phyloP scores from a whole-genome alignment of 1,284 basidiomycete genomes.

The Ustilago shanxiensis region DNA sequence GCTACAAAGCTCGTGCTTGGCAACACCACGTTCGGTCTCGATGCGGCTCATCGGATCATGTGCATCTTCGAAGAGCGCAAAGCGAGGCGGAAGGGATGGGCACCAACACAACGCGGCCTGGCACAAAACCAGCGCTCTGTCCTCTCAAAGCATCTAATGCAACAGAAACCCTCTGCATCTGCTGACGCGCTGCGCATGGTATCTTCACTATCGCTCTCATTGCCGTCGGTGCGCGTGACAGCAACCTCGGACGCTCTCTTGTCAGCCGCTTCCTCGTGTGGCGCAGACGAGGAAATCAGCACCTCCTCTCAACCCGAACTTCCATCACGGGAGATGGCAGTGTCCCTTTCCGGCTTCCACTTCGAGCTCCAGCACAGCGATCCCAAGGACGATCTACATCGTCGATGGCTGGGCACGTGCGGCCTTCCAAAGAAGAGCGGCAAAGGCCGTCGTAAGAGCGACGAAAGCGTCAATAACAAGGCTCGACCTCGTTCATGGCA shows the following conservation, averaged over 20 bases:
- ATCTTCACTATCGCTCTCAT: conserved; percentile 22
- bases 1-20: conserved; percentile 43
- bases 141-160: conserved; percentile 43
- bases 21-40: conserved; percentile 46
- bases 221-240: conserved; percentile 41
- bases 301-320: not conserved
- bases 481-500: not conserved
- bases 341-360: conserved; percentile 40
- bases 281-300: not conserved
- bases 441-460: not conserved
- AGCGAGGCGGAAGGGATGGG: conserved; percentile 28
- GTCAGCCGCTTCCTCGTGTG: conserved; percentile 13
- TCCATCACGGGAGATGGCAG: conserved; percentile 26
- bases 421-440: conserved; percentile 28
- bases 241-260: conserved; percentile 35
- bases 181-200: conserved; percentile 29
- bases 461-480: not conserved
- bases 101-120: conserved; percentile 17
- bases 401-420: conserved; percentile 66
- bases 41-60: conserved; percentile 44
- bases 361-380: conserved; percentile 58
- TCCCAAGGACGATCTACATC: conserved; percentile 54
- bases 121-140: conserved; percentile 20
- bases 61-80: conserved; percentile 46
- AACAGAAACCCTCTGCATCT: conserved; percentile 30